Percentiles rank a stretch among this genome's conserved stretches.
Evolutionary conservation across 2,329 filamentous ascomycete genomes (phyloP).

Genomic region (Capronia coronata): DNA sequence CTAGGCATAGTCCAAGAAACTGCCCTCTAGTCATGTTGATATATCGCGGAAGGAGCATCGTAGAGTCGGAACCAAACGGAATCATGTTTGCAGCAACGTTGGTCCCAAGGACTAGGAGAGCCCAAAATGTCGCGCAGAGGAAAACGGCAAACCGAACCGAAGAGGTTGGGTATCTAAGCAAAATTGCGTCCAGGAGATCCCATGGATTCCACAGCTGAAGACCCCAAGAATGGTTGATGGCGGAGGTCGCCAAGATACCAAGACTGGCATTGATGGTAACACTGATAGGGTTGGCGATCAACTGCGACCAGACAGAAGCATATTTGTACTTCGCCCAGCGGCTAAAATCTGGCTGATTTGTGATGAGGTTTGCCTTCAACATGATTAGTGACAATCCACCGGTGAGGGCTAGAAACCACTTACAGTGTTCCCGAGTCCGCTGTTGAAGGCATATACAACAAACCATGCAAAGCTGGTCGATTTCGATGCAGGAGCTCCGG

Average conservation of each 20-base stretch:
- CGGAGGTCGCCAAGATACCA: slow-evolving; percentile 42
- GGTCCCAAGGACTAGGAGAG: slow-evolving; percentile 4
- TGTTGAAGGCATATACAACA: slow-evolving; percentile 32
- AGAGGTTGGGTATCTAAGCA: slow-evolving; percentile 1
- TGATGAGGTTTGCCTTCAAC: not conserved
- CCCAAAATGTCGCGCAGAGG: slow-evolving; percentile 1
- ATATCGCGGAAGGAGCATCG: slow-evolving; percentile 5
- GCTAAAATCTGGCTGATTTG: slow-evolving; percentile 1
- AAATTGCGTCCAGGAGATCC: slow-evolving; percentile 9
- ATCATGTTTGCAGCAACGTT: slow-evolving; percentile 10
- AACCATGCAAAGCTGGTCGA: slow-evolving; percentile 31
- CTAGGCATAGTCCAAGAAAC: slow-evolving; percentile 2
- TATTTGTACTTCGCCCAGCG: not conserved
- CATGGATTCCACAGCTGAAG: slow-evolving; percentile 33
- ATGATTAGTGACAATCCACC: not conserved
- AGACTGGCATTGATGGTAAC: slow-evolving; percentile 40
- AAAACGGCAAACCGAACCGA: slow-evolving; percentile 6
- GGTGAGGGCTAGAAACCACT: not conserved
- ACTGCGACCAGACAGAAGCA: not conserved
- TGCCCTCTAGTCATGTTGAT: slow-evolving; percentile 9
- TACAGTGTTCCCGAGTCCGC: slow-evolving; percentile 6
- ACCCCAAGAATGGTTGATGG: slow-evolving; percentile 41
- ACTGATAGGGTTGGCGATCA: slow-evolving; percentile 37
- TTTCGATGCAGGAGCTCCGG: slow-evolving; percentile 14
- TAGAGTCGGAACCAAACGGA: slow-evolving; percentile 8